phyloP scores from a whole-genome alignment of 345 rosid genomes.

The Lepidium sativum region DNA sequence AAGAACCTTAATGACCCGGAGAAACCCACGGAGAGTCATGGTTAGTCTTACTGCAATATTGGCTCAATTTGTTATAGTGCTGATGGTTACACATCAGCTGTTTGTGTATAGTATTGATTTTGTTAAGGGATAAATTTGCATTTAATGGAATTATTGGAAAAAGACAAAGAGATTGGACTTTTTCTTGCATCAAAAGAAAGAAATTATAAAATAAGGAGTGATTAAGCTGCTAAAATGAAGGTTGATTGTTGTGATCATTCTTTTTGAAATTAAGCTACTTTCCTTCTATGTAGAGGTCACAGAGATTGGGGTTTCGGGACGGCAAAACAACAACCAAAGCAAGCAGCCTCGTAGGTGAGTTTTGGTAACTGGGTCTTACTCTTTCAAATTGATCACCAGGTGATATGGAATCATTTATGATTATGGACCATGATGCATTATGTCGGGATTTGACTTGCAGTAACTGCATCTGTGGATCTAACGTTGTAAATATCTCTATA shows the following conservation, averaged over 20 bases:
- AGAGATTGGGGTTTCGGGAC: conserved; percentile 1
- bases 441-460: neutral
- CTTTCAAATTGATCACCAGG: neutral
- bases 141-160: neutral
- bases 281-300: conserved; percentile 3
- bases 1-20: conserved; percentile 9
- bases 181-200: neutral
- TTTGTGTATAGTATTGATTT: neutral
- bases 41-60: conserved; percentile 15
- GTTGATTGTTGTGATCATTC: neutral
- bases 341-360: conserved; percentile 30
- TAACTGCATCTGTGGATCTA: neutral
- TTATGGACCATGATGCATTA: neutral
- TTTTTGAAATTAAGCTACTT: neutral
- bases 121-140: neutral
- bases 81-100: neutral
- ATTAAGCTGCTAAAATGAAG: neutral
- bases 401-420: neutral
- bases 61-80: neutral
- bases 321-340: conserved; percentile 13
- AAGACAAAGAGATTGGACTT: neutral
- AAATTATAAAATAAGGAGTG: neutral
- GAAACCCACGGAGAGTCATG: conserved; percentile 18
- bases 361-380: neutral
- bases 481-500: neutral